Evolutionary conservation across 768 basidiomycete genomes (phyloP).

Genomic region (Termitomyces sp.): DNA sequence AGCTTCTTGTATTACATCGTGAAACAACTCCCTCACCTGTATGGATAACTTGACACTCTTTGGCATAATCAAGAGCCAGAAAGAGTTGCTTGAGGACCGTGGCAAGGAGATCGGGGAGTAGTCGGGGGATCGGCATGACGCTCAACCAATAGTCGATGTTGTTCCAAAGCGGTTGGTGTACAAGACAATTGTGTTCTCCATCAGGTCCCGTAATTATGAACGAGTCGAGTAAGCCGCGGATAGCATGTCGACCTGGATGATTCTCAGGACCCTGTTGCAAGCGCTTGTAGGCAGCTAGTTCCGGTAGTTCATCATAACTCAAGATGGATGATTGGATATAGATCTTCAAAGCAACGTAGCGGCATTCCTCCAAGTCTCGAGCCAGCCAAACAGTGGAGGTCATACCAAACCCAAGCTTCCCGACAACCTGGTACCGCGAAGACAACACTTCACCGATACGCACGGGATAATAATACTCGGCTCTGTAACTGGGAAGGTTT

Average conservation of each 20-base stretch:
- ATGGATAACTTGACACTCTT: constrained; percentile 15
- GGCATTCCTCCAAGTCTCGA: constrained; percentile 21
- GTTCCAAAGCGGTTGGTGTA: background rate
- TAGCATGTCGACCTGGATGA: constrained; percentile 4
- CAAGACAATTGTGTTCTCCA: constrained; percentile 1
- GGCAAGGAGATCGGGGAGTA: background rate
- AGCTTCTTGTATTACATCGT: background rate
- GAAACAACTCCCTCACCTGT: constrained; percentile 6
- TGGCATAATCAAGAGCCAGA: constrained; percentile 12
- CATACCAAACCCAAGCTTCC: constrained; percentile 29
- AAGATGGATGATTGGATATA: background rate
- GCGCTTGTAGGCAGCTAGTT: background rate
- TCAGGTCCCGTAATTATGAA: background rate
- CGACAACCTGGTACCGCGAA: constrained; percentile 27
- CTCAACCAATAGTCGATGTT: background rate
- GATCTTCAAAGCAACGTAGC: constrained; percentile 15
- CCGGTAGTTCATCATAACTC: background rate
- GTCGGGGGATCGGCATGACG: background rate
- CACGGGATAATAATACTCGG: constrained; percentile 24
- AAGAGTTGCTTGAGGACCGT: constrained; percentile 4
- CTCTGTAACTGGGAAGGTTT: constrained; percentile 16
- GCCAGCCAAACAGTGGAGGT: constrained; percentile 15
- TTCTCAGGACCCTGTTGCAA: background rate
- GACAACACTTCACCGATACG: constrained; percentile 26
- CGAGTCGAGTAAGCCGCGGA: background rate